Percentiles rank a stretch among this genome's conserved stretches.
Evolutionary conservation across 202 grass and related monocot species (phyloP).

Genomic region (Cymbopogon flexuosus): DNA sequence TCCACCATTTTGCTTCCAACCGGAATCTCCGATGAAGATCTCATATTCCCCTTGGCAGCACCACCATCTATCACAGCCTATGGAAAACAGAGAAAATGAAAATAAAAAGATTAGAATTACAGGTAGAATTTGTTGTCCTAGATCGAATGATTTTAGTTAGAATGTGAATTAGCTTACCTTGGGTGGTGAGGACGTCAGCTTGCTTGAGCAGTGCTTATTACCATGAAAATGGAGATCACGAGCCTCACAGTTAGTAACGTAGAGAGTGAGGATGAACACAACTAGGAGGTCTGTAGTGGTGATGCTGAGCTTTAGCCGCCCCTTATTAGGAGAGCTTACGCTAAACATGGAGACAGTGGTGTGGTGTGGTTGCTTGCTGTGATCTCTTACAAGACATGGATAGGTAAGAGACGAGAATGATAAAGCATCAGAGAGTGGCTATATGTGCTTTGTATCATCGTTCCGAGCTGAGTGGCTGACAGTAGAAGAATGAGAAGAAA

Average conservation of each 20-base stretch:
- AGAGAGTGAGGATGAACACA: conserved; percentile 43
- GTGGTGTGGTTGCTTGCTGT: conserved; percentile 15
- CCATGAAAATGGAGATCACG: conserved; percentile 26
- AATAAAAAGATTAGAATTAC: neutral
- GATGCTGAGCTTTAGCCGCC: conserved; percentile 38
- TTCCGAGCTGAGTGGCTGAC: neutral
- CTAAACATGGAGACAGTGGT: conserved; percentile 33
- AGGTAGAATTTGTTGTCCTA: neutral
- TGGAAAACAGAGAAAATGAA: neutral
- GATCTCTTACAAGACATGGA: conserved; percentile 32
- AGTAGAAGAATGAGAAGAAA: neutral
- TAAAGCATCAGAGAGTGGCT: neutral
- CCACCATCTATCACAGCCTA: conserved; percentile 25
- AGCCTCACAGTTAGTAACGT: conserved; percentile 38
- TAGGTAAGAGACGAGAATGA: neutral
- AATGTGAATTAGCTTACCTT: conserved; percentile 9
- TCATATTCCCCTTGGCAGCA: neutral
- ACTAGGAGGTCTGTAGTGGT: conserved; percentile 33
- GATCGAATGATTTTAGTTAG: neutral
- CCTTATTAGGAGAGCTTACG: conserved; percentile 20
- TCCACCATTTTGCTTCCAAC: conserved; percentile 20
- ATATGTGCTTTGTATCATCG: neutral
- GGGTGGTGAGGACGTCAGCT: conserved; percentile 17
- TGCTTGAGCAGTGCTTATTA: conserved; percentile 39
- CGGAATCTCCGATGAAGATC: neutral